phyloP scores from a whole-genome alignment of 768 basidiomycete genomes.

The Hypholoma fasciculare region DNA sequence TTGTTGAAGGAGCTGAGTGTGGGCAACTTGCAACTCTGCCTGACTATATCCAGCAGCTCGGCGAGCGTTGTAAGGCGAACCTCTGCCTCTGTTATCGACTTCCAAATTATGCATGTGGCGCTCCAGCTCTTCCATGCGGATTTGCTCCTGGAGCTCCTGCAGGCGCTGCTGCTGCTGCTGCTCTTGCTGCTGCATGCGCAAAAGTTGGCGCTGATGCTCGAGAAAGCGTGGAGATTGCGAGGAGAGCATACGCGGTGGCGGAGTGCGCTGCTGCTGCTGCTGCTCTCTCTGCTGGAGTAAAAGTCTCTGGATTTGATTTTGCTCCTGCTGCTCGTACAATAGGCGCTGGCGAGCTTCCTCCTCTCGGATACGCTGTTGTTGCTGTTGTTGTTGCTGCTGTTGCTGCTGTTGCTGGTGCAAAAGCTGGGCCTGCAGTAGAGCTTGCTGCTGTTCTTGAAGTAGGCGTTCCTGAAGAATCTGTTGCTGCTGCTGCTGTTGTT shows the following conservation, averaged over 20 bases:
- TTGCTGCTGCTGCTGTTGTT: constrained; percentile 34
- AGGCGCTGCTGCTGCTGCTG: constrained; percentile 48
- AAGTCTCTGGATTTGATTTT: constrained; percentile 45
- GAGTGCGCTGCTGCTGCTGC: constrained; percentile 52
- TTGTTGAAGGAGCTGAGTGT: constrained; percentile 36
- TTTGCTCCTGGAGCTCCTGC: constrained; percentile 63
- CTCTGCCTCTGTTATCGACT: constrained; percentile 20
- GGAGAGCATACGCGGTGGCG: constrained; percentile 73
- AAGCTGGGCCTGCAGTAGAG: constrained; percentile 18
- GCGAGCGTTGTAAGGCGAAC: constrained; percentile 19
- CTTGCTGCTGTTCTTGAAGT: constrained; percentile 29
- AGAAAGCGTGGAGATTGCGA: constrained; percentile 81
- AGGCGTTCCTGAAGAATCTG: constrained; percentile 25
- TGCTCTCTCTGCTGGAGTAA: constrained; percentile 55
- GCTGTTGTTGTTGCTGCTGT: constrained; percentile 35
- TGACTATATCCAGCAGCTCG: constrained; percentile 43
- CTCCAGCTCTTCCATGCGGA: constrained; percentile 65
- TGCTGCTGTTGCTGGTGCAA: constrained; percentile 17
- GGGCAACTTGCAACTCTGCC: constrained; percentile 45
- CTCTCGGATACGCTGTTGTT: constrained; percentile 39
- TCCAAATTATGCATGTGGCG: constrained; percentile 56
- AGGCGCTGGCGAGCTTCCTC: constrained; percentile 42
- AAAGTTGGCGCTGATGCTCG: constrained; percentile 71
- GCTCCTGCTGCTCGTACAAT: constrained; percentile 45
- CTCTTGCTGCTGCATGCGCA: constrained; percentile 69